Base-by-base conservation (phyloP, 768 basidiomycete genomes). In the Lactarius hatsudake region DNA sequence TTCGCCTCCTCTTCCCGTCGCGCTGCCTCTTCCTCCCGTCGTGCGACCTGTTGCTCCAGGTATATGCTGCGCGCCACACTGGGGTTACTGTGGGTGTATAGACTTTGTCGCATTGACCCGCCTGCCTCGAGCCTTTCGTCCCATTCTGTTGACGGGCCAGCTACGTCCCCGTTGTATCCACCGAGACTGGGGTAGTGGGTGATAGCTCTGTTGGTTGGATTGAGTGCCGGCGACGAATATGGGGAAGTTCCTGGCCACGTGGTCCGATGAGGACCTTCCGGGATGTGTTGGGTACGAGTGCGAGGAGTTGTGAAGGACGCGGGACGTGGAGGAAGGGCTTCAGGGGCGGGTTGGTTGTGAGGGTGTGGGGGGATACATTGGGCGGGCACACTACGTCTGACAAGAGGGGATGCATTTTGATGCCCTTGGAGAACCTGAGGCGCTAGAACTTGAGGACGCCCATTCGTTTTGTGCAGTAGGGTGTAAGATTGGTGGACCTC, bases 1-100 rank as follows among this genome's bases (percentile, higher is more conserved):
- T n/a, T 54, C 2, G 64, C 64, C n/a, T 65, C 64, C 2, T 61
- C 59, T 53, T 61, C 59, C 20, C 59, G 64, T 5, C 51, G 59
- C 51, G n/a, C 17, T 9, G 64, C 64, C n/a, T 65, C 64, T 26
- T 60, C 64, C 20, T 65, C 64, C 51, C 64, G 48, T 42, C 64
- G 58, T 30, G 30, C 64, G 51, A 65, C 64, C 59, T 65, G 64
- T 51, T 65, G 51, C 9, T 65, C 64, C 48, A 60, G 7, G 28
- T 59, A 55, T 18, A 65, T 60, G 58, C 58, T 64, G 36, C 57
- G 63, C 43, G 63, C 63, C 6, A 53, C 10, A 20, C 64, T 65
- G 36, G 53, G 28, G 64, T 60, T 65, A n/a, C 64, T 65, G 26
- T 65, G 51, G 64, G 59, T 65, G 51, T 65, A 65, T 12, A 60